Base-by-base conservation (phyloP, 1,139 yeast genomes). In the Sugiyamaella sp. region DNA sequence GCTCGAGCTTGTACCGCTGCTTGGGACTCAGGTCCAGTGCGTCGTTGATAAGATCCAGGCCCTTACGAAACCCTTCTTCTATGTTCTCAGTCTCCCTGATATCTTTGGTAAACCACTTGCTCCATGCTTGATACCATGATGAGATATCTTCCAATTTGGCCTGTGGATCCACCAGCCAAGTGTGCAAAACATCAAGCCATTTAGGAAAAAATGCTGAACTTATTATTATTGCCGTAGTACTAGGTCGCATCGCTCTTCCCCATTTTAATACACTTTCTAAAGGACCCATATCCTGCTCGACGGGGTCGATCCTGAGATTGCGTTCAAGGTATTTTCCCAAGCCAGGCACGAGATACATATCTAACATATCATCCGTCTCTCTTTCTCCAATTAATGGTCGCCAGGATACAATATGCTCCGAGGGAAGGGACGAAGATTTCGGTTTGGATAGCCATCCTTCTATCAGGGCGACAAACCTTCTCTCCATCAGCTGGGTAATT, bases 331-430 rank as follows among this genome's bases (percentile, higher is more conserved):
- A 56, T 21, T 60, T 63, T 2, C 69, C 57, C n/a, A 78, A 61
- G n/a, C 67, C 63, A 0, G 78, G 74, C 1, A 75, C 45, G 4
- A 76, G 62, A 35, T 64, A 55, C 14, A 60, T 61, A 1, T 57
- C 58, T 6, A 72, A 52, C 49, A 66, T 59, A 9, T 57, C 56
- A 6, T 64, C 60, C 49, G 68, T 70, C 10, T 63, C 64, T 1
- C 60, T 59, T 5, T 64, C 65, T 1, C 77, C 78, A 8, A 75
- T 58, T 4, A 76, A 60, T 50, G 74, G 76, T 41, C 65, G 68
- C 68, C 80, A 74, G 6, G 71, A 62, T 4, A 60, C 54, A 21
- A 78, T 54, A 1, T 74, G 76, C 2, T 65, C 65, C 2, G 68
- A 52, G 2, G 63, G 32, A 58, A 2, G 64, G 57, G 0, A 64